phyloP scores from a whole-genome alignment of 345 rosid genomes.

The Eucalyptus decipiens region DNA sequence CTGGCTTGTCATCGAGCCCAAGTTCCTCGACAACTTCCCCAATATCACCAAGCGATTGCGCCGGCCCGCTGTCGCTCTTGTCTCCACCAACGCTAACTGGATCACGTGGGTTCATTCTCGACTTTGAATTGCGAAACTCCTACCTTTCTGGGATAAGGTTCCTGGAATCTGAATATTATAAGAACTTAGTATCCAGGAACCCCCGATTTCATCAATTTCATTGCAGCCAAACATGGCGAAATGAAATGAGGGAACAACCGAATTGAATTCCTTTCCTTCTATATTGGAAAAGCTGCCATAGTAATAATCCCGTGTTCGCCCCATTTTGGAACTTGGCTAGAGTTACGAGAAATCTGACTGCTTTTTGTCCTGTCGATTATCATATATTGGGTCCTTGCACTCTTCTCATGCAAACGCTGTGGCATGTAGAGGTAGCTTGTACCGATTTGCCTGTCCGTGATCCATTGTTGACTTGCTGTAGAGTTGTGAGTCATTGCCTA shows the following conservation, averaged over 20 bases:
- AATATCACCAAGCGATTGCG: slow-evolving; percentile 58
- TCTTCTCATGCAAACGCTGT: neutral
- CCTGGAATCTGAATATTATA: neutral
- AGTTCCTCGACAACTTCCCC: slow-evolving; percentile 82
- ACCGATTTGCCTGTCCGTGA: neutral
- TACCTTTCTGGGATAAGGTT: neutral
- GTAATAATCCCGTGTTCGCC: neutral
- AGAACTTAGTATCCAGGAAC: neutral
- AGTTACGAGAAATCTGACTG: neutral
- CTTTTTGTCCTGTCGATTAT: neutral
- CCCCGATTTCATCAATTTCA: neutral
- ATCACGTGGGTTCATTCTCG: slow-evolving; percentile 55
- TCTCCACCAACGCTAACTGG: slow-evolving; percentile 90
- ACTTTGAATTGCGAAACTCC: neutral
- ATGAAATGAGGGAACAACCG: neutral
- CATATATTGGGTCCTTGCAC: neutral
- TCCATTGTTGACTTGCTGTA: neutral
- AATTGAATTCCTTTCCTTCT: neutral
- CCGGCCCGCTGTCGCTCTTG: slow-evolving; percentile 95
- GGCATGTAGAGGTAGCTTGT: neutral
- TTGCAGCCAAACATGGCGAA: neutral
- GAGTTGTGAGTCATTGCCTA: neutral
- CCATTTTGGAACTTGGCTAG: neutral
- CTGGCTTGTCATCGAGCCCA: slow-evolving; percentile 94
- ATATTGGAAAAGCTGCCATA: neutral